These are phyloP conservation scores for Camellia lanceoleosa DNA, from an alignment of 148 eudicot species.

Conservation along the genomic window DNA sequence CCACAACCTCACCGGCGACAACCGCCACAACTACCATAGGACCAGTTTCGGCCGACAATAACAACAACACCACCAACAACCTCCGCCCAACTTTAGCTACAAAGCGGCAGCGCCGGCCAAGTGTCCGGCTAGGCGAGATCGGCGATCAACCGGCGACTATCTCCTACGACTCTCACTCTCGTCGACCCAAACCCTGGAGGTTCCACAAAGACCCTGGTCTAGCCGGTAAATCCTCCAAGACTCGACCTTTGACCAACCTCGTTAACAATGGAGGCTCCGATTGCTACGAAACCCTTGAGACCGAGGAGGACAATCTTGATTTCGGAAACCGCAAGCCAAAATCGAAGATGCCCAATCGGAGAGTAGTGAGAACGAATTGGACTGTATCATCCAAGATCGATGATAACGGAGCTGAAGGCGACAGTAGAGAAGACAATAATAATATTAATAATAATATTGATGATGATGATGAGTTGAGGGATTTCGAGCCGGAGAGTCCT, in stretches of 20 bases:
- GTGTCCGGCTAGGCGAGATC: constrained; percentile 50
- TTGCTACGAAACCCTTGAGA: constrained; percentile 15
- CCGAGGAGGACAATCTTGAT: constrained; percentile 20
- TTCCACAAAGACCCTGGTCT: constrained; percentile 27
- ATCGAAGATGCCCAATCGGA: constrained; percentile 19
- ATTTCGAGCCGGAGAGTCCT: constrained; percentile 37
- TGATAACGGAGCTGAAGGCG: constrained; percentile 12
- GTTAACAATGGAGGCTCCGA: constrained; percentile 10
- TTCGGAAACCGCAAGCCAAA: constrained; percentile 8
- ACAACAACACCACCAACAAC: neutral
- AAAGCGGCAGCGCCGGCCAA: constrained; percentile 51
- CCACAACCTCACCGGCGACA: neutral
- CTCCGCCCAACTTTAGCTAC: constrained; percentile 11
- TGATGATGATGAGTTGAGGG: constrained; percentile 34
- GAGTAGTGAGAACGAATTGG: constrained; percentile 27
- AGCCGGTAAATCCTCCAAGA: constrained; percentile 24
- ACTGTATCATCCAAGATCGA: constrained; percentile 17
- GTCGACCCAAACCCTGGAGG: constrained; percentile 32
- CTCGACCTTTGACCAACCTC: constrained; percentile 41
- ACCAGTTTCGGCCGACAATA: constrained; percentile 17
- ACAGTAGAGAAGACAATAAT: constrained; percentile 4
- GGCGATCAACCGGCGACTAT: constrained; percentile 29
- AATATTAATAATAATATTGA: neutral
- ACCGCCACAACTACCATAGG: constrained; percentile 9
- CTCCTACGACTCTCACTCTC: constrained; percentile 15